These are phyloP conservation scores for Cytospora mali DNA, from an alignment of 2,329 filamentous ascomycete genomes.

Conservation along the genomic window DNA sequence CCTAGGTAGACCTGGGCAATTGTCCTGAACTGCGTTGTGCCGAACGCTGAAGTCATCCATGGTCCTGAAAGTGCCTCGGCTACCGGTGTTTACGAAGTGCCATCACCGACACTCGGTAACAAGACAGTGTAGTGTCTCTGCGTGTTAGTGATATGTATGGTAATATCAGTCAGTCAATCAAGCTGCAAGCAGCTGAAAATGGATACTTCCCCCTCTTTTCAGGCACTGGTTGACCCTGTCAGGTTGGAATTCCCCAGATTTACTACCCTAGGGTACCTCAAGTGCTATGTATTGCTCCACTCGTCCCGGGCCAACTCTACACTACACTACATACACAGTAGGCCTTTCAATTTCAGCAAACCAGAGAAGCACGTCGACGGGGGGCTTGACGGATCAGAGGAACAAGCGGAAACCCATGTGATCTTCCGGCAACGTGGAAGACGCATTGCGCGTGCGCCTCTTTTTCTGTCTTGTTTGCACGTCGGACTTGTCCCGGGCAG, in stretches of 20 bases:
- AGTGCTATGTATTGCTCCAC: not conserved
- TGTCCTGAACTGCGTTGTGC: no score
- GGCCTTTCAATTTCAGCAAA: not conserved
- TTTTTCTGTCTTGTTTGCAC: no score
- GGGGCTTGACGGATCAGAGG: not conserved
- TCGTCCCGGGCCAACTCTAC: not conserved
- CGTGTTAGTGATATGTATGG: no score
- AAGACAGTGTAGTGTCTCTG: no score
- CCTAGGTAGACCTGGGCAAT: no score
- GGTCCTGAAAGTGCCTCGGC: not conserved
- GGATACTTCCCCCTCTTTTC: not conserved
- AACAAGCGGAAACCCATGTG: not conserved
- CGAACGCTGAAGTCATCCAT: not conserved
- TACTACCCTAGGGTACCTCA: no score
- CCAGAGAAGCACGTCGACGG: not conserved
- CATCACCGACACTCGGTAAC: not conserved
- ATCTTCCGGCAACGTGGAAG: not conserved
- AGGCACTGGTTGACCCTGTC: not conserved
- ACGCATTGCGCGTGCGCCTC: no score
- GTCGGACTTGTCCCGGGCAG: not conserved
- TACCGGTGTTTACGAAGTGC: not conserved
- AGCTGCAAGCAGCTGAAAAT: not conserved
- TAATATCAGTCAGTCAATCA: not conserved
- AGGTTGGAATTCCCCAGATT: not conserved
- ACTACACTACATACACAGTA: no score